Percentiles rank a stretch among this genome's conserved stretches.
These are phyloP conservation scores for Phytophthora tubulina DNA, from an alignment of 352 stramenopile species.

Conservation along the genomic window DNA sequence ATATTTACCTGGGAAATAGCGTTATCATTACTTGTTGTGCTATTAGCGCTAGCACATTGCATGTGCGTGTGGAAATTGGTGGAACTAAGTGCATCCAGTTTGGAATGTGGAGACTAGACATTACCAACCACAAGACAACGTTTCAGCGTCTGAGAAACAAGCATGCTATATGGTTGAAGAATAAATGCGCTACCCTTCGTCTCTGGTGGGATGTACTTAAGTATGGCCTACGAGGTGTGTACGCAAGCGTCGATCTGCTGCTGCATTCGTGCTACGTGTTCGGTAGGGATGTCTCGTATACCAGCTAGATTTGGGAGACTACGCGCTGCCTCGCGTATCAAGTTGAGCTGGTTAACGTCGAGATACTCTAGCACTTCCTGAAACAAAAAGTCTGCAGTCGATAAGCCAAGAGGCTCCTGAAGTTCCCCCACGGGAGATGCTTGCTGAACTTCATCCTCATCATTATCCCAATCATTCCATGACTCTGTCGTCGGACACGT, in stretches of 20 bases:
- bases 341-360: constrained; percentile 1
- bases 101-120: constrained; percentile 21
- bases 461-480: constrained; percentile 61
- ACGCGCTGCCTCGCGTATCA: constrained; percentile 8
- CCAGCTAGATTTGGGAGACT: neutral
- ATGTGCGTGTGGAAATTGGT: constrained; percentile 40
- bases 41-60: constrained; percentile 31
- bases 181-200: constrained; percentile 11
- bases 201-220: neutral
- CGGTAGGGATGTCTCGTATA: constrained; percentile 1
- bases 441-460: constrained; percentile 35
- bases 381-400: constrained; percentile 19
- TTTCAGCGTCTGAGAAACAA: neutral
- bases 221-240: neutral
- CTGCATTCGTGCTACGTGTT: constrained; percentile 32
- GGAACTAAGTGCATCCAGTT: constrained; percentile 21
- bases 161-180: neutral
- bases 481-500: constrained; percentile 4
- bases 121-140: neutral
- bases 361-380: constrained; percentile 19
- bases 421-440: constrained; percentile 13
- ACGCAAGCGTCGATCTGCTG: constrained; percentile 29
- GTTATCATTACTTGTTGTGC: constrained; percentile 25
- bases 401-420: neutral
- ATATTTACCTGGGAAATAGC: constrained; percentile 24